These are phyloP conservation scores for Salix koriyanagi DNA, from an alignment of 345 rosid species.

Conservation along the genomic window DNA sequence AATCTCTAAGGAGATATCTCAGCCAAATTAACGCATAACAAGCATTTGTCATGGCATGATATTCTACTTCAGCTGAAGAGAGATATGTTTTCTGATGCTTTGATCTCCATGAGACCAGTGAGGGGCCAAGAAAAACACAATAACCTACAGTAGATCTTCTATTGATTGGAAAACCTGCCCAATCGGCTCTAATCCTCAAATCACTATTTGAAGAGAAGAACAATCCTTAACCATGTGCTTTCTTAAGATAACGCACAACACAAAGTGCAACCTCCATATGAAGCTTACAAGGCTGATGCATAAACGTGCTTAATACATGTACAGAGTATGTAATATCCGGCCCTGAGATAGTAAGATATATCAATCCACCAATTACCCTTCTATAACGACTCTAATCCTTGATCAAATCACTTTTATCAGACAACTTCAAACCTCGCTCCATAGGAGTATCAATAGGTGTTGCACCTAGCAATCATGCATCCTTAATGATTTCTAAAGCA, in stretches of 20 bases:
- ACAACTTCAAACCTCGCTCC: neutral
- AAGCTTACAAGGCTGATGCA: neutral
- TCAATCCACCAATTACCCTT: neutral
- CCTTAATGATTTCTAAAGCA: conserved; percentile 1
- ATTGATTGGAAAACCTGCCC: neutral
- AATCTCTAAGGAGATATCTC: neutral
- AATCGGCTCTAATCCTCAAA: neutral
- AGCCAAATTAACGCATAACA: conserved; percentile 4
- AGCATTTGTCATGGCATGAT: neutral
- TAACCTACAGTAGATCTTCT: neutral
- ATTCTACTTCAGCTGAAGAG: neutral
- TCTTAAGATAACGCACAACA: neutral
- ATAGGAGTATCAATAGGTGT: neutral
- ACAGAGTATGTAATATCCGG: neutral
- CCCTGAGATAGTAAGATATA: conserved; percentile 10
- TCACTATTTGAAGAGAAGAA: neutral
- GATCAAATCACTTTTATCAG: conserved; percentile 2
- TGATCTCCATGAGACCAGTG: neutral
- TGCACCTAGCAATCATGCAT: neutral
- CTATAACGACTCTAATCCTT: neutral
- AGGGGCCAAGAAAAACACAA: neutral
- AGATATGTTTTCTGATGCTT: neutral
- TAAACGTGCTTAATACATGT: neutral
- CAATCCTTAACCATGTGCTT: neutral
- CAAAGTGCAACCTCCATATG: neutral